Base-by-base conservation (phyloP, 768 basidiomycete species). In the Leccinum sublutescens region DNA sequence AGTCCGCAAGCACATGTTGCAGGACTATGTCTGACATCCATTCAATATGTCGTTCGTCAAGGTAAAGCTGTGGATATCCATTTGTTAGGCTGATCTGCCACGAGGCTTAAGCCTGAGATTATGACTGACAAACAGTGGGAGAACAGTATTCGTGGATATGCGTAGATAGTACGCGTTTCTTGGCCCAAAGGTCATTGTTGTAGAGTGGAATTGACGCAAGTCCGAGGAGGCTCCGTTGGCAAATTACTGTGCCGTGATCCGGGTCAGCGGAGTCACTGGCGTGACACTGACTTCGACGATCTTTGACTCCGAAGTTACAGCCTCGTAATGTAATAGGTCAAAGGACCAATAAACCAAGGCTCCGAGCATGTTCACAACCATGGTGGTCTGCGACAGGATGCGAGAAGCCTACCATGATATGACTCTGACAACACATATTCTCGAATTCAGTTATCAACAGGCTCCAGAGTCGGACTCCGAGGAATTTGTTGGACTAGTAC, bases 21-120 rank as follows among this genome's bases (percentile, higher is more conserved):
- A 96, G 77, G 45, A 89, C 79, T 25, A 74, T 65, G 65, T 96
- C 93, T 6, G 88, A 85, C 93, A 97, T 96, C 95, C 95, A 97
- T 56, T 85, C 80, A 15, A 91, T 74, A 76, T 97, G 95, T 11
- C 85, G 82, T 62, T 92, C 91, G 68, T 97, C 95, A 29, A 97
- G 83, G 72, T 95, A 95, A 4, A 95, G 75, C 87, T 89, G 61
- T 54, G 36, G 52, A 50, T 56, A 50, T 56, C 33, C 9, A 49
- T 59, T 43, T 57, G 66, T 60, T 43, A 59, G 55, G 25, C 43
- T 38, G 49, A 56, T 23, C 31, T 11, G 45, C 29, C 9, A 29
- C 49, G 31, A 52, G 33, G 56, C 40, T 50, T 10, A 27, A 45
- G 56, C 40, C 48, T 10, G 27, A 45, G 25, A 15, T 57, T 12